Evolutionary conservation across 768 basidiomycete species (phyloP), one percentile per base, ranked within the genome.

Genomic region (Nevesoporus exiguus): DNA sequence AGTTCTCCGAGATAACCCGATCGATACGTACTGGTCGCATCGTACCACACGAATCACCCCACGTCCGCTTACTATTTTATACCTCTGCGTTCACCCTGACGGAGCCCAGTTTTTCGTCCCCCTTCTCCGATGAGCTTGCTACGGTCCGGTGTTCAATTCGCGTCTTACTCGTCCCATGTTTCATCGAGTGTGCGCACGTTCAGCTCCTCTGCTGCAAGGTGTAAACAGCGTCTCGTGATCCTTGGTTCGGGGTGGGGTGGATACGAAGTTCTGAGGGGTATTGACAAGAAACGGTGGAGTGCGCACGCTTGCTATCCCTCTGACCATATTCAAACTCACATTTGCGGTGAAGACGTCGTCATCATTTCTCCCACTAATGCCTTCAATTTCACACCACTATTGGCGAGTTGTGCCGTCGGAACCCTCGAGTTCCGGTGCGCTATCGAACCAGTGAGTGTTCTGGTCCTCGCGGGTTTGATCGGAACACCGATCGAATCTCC

Each of bases 371-470:
- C 88, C 0, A 84, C 75, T 33, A 71, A 73, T 19, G 61, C 71
- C 34, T 74, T 74, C 65, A 73, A 74, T 42, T 76, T 70, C 30
- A 72, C 74, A 34, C 80, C 81, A 2, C 62, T 82, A 17, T 66
- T 83, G 6, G 80, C 81, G 0, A 67, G 75, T 39, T 76, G 86
- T 54, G 80, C 89, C 4, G 89, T 92, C 24, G 93, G 93, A 3
- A 93, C 92, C 7, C 74, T 95, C 44, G 90, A 93, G 59, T 91
- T 86, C 64, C 75, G 90, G 24, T 85, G 86, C 61, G 86, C 89
- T 0, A 75, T 92, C 31, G 92, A 94, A 69, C 83, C 90, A 1
- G 90, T 91, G 47, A 61, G 86, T 54, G 45, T 37, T 58, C 27
- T 19, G 37, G 36, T 45, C 24, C 17, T 31, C 33, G 14, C 24